These are phyloP conservation scores for Alloteropsis semialata DNA, from an alignment of 176 grass and related monocot genomes.

Conservation along the genomic window DNA sequence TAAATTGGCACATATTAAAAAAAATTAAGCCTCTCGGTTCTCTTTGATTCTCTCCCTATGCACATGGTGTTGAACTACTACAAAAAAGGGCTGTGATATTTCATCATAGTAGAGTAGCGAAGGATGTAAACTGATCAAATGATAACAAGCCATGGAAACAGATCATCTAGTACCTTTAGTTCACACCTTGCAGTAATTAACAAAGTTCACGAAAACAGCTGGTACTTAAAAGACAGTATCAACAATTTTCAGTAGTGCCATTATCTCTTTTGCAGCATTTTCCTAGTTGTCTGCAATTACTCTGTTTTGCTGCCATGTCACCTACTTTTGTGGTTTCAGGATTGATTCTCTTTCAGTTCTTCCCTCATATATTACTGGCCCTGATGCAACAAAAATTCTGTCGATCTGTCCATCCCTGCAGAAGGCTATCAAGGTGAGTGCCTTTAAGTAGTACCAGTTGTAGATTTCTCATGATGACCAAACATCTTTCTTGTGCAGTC, in stretches of 20 bases:
- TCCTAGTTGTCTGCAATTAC: slow-evolving; percentile 1
- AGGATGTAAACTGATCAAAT: slow-evolving; percentile 3
- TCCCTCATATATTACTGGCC: slow-evolving; percentile 72
- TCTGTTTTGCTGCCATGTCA: slow-evolving; percentile 21
- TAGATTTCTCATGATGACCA: slow-evolving; percentile 31
- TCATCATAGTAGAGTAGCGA: slow-evolving; percentile 7
- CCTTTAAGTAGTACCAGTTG: slow-evolving; percentile 23
- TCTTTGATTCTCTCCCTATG: not conserved
- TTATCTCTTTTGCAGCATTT: not conserved
- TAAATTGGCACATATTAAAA: not conserved
- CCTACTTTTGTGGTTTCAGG: slow-evolving; percentile 47
- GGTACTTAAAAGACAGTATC: not conserved
- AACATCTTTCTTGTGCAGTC: slow-evolving; percentile 63
- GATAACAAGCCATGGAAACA: slow-evolving; percentile 12
- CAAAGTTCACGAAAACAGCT: slow-evolving; percentile 14
- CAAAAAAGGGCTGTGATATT: not conserved
- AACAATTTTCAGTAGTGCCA: not conserved
- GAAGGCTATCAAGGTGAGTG: slow-evolving; percentile 72
- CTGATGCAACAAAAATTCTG: slow-evolving; percentile 87
- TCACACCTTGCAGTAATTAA: not conserved
- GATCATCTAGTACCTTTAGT: slow-evolving; percentile 3
- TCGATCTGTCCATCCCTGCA: slow-evolving; percentile 79
- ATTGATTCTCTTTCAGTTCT: slow-evolving; percentile 93
- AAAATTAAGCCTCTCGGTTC: not conserved
- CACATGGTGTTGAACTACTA: slow-evolving; percentile 5